Base-by-base conservation (phyloP, 2,329 filamentous ascomycete genomes). In the Pseudogymnoascus sp. region DNA sequence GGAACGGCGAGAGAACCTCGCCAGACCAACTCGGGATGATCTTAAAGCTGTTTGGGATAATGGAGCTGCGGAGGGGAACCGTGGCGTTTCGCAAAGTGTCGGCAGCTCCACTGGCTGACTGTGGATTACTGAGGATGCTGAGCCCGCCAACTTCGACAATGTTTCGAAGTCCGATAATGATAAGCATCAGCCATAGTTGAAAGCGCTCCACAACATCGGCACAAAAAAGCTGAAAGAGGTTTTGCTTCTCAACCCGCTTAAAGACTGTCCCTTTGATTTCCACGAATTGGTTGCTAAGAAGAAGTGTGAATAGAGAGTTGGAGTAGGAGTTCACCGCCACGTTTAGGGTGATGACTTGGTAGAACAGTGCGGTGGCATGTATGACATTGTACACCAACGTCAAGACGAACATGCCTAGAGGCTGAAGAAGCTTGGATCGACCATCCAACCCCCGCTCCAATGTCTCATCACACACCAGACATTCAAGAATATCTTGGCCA, bases 231-330 rank as follows among this genome's bases (percentile, higher is more conserved):
- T 99, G 95, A 73, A 99, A 99, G 0, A 96, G 79, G 68, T 96
- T 98, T 72, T 99, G 95, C 74, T 97, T 98, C 71, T 99, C 95
- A 67, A 98, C 96, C 65, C 93, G 95, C 78, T 99, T 98, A 81
- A 99, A 99, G 0, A 99, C 96, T 0, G 93, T 96, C 65, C 91
- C 91, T 73, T 99, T 99, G 80, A 99, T 96, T 77, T 99, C 95
- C 46, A 99, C 95, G 71, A 99, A 99, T 72, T 99, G 96, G 72
- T 98, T 99, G 6, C 93, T 97, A 73, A 99, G 85, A 1, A 99
- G 81, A 0, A 99, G 83, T 0, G 95, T 97, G 35, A 99, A 81
- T 4, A 99, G 80, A 0, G 95, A 93, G 72, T 99, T 99, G 0
- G 93, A 97, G 75, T 99, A 99, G 0, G 93, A 97, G 75, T 99